A percentile compares a stretch with the other conserved stretches of the same genome.
Evolutionary conservation across 2,329 filamentous ascomycete genomes (phyloP).

Genomic region (Akanthomyces muscarius): DNA sequence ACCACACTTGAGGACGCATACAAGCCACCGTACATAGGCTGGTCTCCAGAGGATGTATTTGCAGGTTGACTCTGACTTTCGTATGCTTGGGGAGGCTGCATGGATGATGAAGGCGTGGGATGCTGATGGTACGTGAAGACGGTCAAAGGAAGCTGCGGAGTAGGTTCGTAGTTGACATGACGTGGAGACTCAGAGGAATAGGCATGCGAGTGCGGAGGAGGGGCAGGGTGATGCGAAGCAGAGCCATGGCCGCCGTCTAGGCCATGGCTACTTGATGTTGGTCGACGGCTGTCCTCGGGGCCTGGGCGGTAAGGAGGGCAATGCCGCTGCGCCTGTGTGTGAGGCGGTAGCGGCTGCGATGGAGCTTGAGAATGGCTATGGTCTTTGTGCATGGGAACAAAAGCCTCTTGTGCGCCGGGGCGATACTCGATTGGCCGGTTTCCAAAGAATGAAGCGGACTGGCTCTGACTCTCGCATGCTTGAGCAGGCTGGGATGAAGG

Average conservation of each 20-base stretch:
- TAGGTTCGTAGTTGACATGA: constrained; percentile 52
- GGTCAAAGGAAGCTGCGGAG: constrained; percentile 42
- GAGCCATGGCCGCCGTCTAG: constrained; percentile 31
- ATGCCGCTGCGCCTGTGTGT: constrained; percentile 41
- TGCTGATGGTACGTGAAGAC: constrained; percentile 41
- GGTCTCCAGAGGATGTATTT: constrained; percentile 30
- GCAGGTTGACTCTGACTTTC: constrained; percentile 31
- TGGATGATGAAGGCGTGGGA: constrained; percentile 37
- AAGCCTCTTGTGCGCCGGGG: constrained; percentile 52
- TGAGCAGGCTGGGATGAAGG: too few species aligned
- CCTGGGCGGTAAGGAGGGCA: constrained; percentile 44
- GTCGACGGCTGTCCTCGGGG: constrained; percentile 47
- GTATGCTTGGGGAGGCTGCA: constrained; percentile 37
- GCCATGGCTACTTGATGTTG: constrained; percentile 49
- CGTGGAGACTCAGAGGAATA: constrained; percentile 44
- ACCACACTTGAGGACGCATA: constrained; percentile 39
- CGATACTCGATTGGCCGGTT: too few species aligned
- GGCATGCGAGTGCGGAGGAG: constrained; percentile 27
- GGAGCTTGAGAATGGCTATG: constrained; percentile 31
- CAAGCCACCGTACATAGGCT: constrained; percentile 37
- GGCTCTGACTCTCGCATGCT: too few species aligned
- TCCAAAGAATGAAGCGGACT: too few species aligned
- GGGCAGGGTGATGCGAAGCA: constrained; percentile 28
- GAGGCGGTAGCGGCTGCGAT: constrained; percentile 30
- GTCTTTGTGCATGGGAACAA: constrained; percentile 52